Conservation (phyloP, 257 asterid species). For the Fraxinus cuspidata region DNA sequence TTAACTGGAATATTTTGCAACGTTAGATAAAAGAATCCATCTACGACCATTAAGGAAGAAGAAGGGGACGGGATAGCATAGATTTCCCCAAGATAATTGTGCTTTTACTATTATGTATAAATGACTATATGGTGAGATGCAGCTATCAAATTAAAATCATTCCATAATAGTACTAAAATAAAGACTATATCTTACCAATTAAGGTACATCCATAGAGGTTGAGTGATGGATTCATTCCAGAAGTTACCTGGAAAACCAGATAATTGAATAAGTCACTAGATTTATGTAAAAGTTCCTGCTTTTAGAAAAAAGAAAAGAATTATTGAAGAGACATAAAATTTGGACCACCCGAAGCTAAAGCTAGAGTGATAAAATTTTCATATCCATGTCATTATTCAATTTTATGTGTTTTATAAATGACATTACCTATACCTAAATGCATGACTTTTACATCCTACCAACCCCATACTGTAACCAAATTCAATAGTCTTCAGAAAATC, state of each 20-base stretch:
- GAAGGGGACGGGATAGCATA: neutral
- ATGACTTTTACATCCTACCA: neutral
- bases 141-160: neutral
- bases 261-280: neutral
- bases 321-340: neutral
- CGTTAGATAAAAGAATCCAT: neutral
- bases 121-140: neutral
- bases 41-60: neutral
- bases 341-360: neutral
- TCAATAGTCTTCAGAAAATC: no score
- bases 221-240: conserved; percentile 90
- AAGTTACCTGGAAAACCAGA: conserved; percentile 60
- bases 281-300: neutral
- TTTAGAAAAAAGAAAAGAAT: neutral
- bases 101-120: neutral
- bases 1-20: neutral
- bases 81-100: neutral
- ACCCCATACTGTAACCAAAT: neutral
- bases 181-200: conserved; percentile 52
- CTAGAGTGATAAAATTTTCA: neutral
- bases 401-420: no score
- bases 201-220: conserved; percentile 77
- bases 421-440: neutral
- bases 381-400: neutral
- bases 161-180: neutral